Base-by-base conservation (phyloP, 1,284 basidiomycete species). In the Volvariella volvacea region DNA sequence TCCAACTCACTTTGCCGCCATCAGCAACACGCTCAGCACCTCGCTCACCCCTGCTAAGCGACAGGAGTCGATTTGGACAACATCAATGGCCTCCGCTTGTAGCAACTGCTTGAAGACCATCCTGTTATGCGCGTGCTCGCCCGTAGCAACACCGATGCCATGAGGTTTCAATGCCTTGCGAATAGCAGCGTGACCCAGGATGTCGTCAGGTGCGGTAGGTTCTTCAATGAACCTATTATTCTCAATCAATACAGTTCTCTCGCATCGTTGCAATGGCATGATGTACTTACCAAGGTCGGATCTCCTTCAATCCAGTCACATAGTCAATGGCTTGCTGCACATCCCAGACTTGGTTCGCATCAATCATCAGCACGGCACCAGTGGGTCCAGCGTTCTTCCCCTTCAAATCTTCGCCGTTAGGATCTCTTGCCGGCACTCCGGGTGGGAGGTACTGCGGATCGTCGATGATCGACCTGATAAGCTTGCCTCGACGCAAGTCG, bases 41-140 rank as follows among this genome's bases (percentile, higher is more conserved):
- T 98, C 93, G 63, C 89, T 92, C 43, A 96, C 90, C 46, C 93
- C 93, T 2, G 88, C 92, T 21, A 96, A 71, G 45, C 93, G 82
- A 66, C 93, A 96, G 28, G 88, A 90, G 70, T 97, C 94, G 60
- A 97, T 93, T 64, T 97, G 93, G 52, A 83, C 86, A n/a, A 96
- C 93, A 59, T 95, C 92, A 58, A 97, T 92, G 12, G 92, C 92
- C 42, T 92, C 82, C 1, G 92, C 88, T 61, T 95, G 92, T 9
- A 97, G 72, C 12, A 97, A 76, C 63, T 97, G 93, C 70, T 97
- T 97, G 78, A 97, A 97, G n/a, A 90, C 78, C 78, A 96, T 94
- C 48, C 90, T 79, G 66, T 95, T 96, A 65, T 95, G 93, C 2
- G 90, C 92, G 59, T 97, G 93, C 65, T 97, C 93, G 42, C 93